Evolutionary conservation across 345 rosid species (phyloP).

Genomic region (Gossypium rotundifolium): DNA sequence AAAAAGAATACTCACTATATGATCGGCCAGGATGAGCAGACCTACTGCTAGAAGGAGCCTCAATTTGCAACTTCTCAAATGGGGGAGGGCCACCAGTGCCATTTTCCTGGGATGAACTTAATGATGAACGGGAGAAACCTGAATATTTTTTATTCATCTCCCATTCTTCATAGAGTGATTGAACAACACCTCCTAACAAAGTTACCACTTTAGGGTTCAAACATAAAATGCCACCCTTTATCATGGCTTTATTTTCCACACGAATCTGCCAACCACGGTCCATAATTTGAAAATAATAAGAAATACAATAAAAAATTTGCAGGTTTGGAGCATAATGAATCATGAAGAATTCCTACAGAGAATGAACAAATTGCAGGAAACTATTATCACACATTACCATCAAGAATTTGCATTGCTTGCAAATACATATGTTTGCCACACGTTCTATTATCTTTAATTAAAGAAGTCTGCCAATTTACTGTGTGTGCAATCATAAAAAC

Average conservation of each 20-base stretch:
- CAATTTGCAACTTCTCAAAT: slow-evolving; percentile 74
- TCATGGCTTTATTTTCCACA: slow-evolving; percentile 59
- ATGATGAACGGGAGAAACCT: slow-evolving; percentile 48
- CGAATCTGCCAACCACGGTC: slow-evolving; percentile 49
- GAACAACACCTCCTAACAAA: slow-evolving; percentile 75
- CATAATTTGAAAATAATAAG: slow-evolving; percentile 1
- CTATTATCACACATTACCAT: background rate
- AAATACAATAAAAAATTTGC: background rate
- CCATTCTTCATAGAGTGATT: slow-evolving; percentile 84
- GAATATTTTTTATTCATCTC: slow-evolving; percentile 71
- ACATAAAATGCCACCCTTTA: slow-evolving; percentile 62
- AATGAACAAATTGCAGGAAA: background rate
- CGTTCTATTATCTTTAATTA: background rate
- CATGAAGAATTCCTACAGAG: background rate
- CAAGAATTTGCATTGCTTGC: background rate
- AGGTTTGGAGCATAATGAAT: background rate
- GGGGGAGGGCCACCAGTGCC: slow-evolving; percentile 69
- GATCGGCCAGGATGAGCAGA: slow-evolving; percentile 25
- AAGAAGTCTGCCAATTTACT: background rate
- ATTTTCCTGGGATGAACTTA: slow-evolving; percentile 40
- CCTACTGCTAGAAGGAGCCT: slow-evolving; percentile 25
- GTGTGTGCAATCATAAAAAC: background rate
- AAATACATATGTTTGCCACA: no score
- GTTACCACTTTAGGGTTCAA: slow-evolving; percentile 57
- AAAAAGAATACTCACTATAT: slow-evolving; percentile 21